phyloP scores from a whole-genome alignment of 257 asterid genomes.

The Rhazya stricta region DNA sequence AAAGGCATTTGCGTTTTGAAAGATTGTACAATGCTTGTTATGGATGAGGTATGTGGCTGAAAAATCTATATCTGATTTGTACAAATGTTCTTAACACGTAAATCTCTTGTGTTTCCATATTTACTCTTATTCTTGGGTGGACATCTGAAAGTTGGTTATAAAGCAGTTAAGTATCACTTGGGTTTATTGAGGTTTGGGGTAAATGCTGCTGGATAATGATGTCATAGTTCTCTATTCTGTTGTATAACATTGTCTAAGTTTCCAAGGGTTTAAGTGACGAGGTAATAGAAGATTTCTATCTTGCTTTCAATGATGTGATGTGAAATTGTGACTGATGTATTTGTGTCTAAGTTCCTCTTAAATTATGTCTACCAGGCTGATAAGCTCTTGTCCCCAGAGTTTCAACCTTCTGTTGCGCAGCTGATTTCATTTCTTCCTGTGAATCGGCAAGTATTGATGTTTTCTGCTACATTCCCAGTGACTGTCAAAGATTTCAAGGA shows the following conservation, averaged over 20 bases:
- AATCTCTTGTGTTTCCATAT: not conserved
- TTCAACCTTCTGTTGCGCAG: slow-evolving; percentile 80
- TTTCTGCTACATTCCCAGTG: slow-evolving; percentile 87
- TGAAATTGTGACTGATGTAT: not conserved
- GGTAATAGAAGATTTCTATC: too few relatives aligned
- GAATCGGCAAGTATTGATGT: slow-evolving; percentile 83
- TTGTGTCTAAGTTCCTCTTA: not conserved
- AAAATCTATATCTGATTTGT: too few relatives aligned
- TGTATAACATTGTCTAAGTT: not conserved
- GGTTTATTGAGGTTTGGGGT: slow-evolving; percentile 33
- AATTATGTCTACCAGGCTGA: slow-evolving; percentile 54
- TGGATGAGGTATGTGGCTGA: slow-evolving; percentile 56
- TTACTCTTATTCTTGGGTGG: too few relatives aligned
- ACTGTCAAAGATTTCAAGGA: slow-evolving; percentile 83
- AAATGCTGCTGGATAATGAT: not conserved
- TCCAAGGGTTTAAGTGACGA: not conserved
- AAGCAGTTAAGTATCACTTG: too few relatives aligned
- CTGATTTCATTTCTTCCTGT: slow-evolving; percentile 60
- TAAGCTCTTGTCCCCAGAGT: slow-evolving; percentile 89
- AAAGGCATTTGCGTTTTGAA: slow-evolving; percentile 55
- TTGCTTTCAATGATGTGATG: too few relatives aligned
- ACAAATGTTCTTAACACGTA: not conserved
- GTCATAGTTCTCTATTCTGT: not conserved
- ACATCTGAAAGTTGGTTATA: too few relatives aligned
- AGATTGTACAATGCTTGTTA: slow-evolving; percentile 56